These are phyloP conservation scores for Gleditsia sinensis DNA, from an alignment of 306 rosid genomes.

Conservation along the genomic window DNA sequence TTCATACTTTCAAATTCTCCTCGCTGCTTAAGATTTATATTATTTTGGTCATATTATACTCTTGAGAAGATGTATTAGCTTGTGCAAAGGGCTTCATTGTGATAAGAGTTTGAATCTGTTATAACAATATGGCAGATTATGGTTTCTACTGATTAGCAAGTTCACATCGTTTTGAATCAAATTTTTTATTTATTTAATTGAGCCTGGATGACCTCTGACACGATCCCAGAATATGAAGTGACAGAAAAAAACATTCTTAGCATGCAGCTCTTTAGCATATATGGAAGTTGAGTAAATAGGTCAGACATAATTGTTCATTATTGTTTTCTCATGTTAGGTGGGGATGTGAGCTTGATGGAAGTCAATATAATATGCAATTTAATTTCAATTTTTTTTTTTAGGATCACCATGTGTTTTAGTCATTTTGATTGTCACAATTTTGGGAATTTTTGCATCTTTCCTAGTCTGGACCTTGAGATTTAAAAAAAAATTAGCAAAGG, in stretches of 20 bases:
- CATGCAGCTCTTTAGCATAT: not conserved
- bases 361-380: not conserved
- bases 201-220: not conserved
- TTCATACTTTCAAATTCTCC: not conserved
- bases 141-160: conserved; percentile 12
- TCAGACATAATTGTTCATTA: not conserved
- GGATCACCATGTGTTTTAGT: not conserved
- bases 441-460: not conserved
- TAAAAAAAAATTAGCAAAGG: no score
- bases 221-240: not conserved
- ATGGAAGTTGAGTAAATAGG: not conserved
- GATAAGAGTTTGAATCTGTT: not conserved
- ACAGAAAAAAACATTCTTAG: not conserved
- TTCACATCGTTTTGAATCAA: not conserved
- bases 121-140: not conserved
- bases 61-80: not conserved
- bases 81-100: not conserved
- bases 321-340: conserved; percentile 1
- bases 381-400: not conserved
- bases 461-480: not conserved
- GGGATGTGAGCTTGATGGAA: not conserved
- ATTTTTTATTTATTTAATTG: not conserved
- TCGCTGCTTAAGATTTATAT: not conserved
- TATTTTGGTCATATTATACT: not conserved
- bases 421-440: conserved; percentile 15